phyloP scores from a whole-genome alignment of 75 land plant genomes.

The Chamaecyparis obtusa region DNA sequence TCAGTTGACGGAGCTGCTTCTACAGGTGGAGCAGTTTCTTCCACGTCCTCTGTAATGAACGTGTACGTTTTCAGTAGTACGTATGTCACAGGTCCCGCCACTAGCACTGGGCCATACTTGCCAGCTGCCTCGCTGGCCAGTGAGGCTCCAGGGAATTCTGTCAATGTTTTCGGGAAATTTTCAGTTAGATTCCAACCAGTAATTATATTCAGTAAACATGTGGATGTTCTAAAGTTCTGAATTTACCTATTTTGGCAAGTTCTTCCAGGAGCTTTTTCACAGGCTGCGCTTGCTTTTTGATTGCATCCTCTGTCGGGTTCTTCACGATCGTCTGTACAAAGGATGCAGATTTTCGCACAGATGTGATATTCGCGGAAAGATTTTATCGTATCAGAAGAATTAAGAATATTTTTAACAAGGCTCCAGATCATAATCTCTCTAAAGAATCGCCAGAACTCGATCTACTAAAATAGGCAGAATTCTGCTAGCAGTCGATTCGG shows the following conservation, averaged over 20 bases:
- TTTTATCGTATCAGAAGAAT: background rate
- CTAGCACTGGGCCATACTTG: constrained; percentile 1
- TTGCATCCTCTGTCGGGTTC: background rate
- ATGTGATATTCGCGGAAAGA: too few species aligned
- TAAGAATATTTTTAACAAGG: too few species aligned
- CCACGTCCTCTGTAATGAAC: background rate
- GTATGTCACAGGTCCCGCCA: background rate
- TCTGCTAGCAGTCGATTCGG: too few species aligned
- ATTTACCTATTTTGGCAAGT: constrained; percentile 9
- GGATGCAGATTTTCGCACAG: background rate
- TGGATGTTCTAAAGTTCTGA: background rate
- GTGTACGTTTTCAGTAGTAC: background rate
- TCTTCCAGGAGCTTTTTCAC: constrained; percentile 14
- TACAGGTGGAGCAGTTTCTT: background rate
- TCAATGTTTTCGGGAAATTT: background rate
- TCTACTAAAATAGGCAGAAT: background rate
- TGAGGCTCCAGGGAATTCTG: constrained; percentile 13
- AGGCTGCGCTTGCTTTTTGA: background rate
- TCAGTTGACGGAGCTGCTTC: too few species aligned
- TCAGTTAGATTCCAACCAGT: background rate
- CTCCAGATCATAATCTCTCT: background rate
- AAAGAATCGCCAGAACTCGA: background rate
- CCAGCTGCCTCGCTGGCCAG: background rate
- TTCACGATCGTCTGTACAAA: background rate
- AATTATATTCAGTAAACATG: too few species aligned